These are phyloP conservation scores for Sordariomycetes sp. DNA, from an alignment of 2,329 filamentous ascomycete species.

Conservation along the genomic window DNA sequence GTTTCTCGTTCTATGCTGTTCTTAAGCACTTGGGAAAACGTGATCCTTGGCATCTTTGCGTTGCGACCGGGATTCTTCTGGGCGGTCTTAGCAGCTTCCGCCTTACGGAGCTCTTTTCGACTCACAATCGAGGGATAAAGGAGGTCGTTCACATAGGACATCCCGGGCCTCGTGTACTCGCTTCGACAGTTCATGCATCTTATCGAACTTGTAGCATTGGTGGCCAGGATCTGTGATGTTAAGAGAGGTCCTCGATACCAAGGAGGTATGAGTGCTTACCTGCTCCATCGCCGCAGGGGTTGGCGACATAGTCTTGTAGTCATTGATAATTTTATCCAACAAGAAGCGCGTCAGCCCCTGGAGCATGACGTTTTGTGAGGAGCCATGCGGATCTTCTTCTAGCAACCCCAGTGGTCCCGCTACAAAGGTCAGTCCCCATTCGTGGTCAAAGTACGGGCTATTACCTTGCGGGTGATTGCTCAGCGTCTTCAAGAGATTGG, in stretches of 20 bases:
- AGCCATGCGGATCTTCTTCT: constrained; percentile 71
- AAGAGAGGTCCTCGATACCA: no score
- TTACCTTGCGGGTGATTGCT: constrained; percentile 68
- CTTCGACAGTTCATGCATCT: constrained; percentile 80
- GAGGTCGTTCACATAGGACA: constrained; percentile 76
- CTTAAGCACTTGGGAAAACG: constrained; percentile 88
- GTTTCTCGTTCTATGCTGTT: constrained; percentile 84
- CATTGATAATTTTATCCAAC: constrained; percentile 68
- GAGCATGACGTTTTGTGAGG: constrained; percentile 69
- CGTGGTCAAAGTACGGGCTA: neutral
- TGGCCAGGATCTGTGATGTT: constrained; percentile 54
- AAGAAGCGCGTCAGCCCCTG: constrained; percentile 82
- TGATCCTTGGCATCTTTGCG: constrained; percentile 44
- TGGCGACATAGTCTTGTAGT: constrained; percentile 61
- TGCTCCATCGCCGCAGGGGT: constrained; percentile 61
- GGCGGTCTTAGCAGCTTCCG: neutral
- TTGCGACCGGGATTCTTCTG: constrained; percentile 40
- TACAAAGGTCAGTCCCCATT: constrained; percentile 14
- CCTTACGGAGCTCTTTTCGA: constrained; percentile 1
- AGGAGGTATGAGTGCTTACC: no score
- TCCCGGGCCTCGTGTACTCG: constrained; percentile 72
- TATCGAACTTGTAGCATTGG: constrained; percentile 63
- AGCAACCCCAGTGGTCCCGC: constrained; percentile 69
- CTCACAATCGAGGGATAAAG: constrained; percentile 55
- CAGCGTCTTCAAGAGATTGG: constrained; percentile 85